Base-by-base conservation (phyloP, 805 yeast species). In the Yamadazyma paraphyllophila region DNA sequence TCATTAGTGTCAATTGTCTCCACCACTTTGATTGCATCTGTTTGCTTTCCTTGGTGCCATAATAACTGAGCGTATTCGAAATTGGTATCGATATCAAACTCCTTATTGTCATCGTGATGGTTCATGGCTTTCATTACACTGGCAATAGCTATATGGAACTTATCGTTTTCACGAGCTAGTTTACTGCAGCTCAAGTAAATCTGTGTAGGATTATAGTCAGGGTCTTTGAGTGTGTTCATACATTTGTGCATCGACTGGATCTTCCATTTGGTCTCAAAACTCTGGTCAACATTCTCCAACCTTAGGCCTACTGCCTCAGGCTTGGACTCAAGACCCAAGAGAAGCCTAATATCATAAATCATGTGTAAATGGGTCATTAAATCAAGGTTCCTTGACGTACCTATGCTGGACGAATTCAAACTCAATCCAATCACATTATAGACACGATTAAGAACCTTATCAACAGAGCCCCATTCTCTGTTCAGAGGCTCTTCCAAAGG, bases 41-140 rank as follows among this genome's bases (percentile, higher is more conserved):
- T 78, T 48, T 81, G 88, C 51, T 89, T 95, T 1, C 96, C 96
- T 58, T 87, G 88, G 3, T 82, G 84, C 97, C 98, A 92, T 33
- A 89, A 63, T 7, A 94, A 72, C 46, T 86, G 82, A 0, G 97
- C 84, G 61, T 85, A 84, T 59, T 90, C 96, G 33, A 85, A 64
- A 47, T 83, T 84, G 7, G 43, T 35, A 8, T 39, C 43, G 10
- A 34, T 27, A 14, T 39, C 43, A 24, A 34, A 14, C 24, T 30
- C 48, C 7, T 11, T 33, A 9, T 17, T 30, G 7, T 24, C 40
- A 4, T 26, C 11, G 30, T 38, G 37, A 16, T 32, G 25, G 27
- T 69, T 66, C 63, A 79, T 67, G 1, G 88, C 89, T 55, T 80
- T 73, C 58, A 86, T 76, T 16, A 85, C 77, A 7, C 83, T 74